Evolutionary conservation across 805 yeast species (phyloP).

Genomic region (Hanseniaspora jakobsenii): DNA sequence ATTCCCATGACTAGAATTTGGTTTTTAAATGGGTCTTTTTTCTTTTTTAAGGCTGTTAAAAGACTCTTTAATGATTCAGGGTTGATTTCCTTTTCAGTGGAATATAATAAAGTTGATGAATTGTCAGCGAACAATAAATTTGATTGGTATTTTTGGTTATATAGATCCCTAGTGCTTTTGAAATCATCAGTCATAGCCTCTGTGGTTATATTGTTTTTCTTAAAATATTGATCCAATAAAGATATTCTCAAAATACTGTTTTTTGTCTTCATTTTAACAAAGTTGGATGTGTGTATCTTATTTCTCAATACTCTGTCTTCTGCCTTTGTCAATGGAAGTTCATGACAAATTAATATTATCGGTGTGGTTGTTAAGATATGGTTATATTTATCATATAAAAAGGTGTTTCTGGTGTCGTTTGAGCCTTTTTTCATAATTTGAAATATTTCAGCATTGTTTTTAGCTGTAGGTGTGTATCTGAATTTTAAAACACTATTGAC

Average conservation of each 20-base stretch:
- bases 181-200: slow-evolving; percentile 42
- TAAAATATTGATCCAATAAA: slow-evolving; percentile 62
- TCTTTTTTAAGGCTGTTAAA: slow-evolving; percentile 46
- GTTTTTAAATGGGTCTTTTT: slow-evolving; percentile 37
- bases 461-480: neutral
- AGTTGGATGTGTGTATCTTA: slow-evolving; percentile 50
- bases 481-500: neutral
- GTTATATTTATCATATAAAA: slow-evolving; percentile 67
- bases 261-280: slow-evolving; percentile 31
- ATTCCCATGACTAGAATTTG: slow-evolving; percentile 78
- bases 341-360: slow-evolving; percentile 69
- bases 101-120: slow-evolving; percentile 60
- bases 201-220: slow-evolving; percentile 55
- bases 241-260: slow-evolving; percentile 57
- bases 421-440: neutral
- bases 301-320: slow-evolving; percentile 57
- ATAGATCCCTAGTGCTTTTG: slow-evolving; percentile 22
- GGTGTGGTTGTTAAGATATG: slow-evolving; percentile 54
- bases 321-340: slow-evolving; percentile 59
- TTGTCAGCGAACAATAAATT: slow-evolving; percentile 68
- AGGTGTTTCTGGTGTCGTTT: slow-evolving; percentile 63
- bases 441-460: neutral
- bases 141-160: slow-evolving; percentile 47
- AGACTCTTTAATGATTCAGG: slow-evolving; percentile 57
- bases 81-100: slow-evolving; percentile 39